Percentiles rank a stretch among this genome's conserved stretches.
phyloP scores from a whole-genome alignment of 768 basidiomycete species.

The Leccinum disarticulatum region DNA sequence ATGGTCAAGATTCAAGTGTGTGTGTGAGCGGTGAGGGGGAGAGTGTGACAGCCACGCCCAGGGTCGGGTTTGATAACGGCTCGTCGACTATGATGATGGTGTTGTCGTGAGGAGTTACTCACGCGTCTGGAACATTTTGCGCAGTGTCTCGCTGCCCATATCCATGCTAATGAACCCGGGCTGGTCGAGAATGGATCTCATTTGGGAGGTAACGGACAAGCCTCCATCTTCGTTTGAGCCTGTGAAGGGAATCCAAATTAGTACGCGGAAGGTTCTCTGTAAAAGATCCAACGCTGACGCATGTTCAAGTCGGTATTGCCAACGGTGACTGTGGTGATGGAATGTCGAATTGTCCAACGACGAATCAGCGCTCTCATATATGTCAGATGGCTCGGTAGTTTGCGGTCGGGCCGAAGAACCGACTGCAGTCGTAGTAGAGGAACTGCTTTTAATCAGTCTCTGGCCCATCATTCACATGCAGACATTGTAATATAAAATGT shows the following conservation, averaged over 20 bases:
- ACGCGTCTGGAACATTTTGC: conserved; percentile 32
- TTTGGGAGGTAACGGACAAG: conserved; percentile 27
- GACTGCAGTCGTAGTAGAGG: not conserved
- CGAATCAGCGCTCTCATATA: not conserved
- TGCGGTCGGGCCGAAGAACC: not conserved
- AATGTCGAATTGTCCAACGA: not conserved
- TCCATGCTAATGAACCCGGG: conserved; percentile 25
- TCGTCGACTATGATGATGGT: not conserved
- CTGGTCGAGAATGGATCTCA: conserved; percentile 26
- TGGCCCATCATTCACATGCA: not conserved
- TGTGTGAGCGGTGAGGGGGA: not conserved
- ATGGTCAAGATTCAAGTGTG: not conserved
- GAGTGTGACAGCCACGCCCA: not conserved
- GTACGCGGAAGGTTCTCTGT: not conserved
- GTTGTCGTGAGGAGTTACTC: conserved; percentile 3
- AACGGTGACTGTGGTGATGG: not conserved
- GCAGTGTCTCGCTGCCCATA: conserved; percentile 29
- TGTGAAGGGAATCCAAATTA: conserved; percentile 8
- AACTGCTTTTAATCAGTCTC: not conserved
- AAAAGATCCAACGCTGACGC: conserved; percentile 12
- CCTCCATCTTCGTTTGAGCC: conserved; percentile 19
- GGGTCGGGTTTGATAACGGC: not conserved
- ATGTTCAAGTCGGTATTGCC: conserved; percentile 3
- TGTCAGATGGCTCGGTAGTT: not conserved
- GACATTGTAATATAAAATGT: not conserved